Conservation (phyloP, 1,284 basidiomycete genomes). For the Ganoderma multipileum region DNA sequence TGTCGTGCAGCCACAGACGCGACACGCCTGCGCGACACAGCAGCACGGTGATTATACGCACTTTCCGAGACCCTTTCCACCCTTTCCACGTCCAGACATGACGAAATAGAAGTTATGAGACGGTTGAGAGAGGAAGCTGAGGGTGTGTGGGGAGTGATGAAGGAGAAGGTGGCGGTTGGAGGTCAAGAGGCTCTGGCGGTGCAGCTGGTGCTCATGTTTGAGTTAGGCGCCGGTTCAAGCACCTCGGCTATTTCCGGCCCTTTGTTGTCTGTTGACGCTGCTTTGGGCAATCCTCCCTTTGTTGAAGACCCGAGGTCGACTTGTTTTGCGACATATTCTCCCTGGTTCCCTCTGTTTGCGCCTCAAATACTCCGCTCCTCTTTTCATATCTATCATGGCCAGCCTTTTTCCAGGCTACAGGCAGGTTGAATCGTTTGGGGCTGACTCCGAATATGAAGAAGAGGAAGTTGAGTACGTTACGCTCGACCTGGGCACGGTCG, state of each 20-base stretch:
- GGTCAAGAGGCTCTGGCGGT: slow-evolving; percentile 23
- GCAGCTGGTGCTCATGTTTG: slow-evolving; percentile 21
- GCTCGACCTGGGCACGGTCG: slow-evolving; percentile 72
- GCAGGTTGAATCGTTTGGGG: slow-evolving; percentile 66
- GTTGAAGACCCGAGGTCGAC: background rate
- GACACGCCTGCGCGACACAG: background rate
- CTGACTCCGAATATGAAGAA: slow-evolving; percentile 59
- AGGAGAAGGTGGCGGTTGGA: slow-evolving; percentile 27
- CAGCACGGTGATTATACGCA: slow-evolving; percentile 10
- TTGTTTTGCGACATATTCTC: background rate
- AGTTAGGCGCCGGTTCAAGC: background rate
- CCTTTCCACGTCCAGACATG: slow-evolving; percentile 73
- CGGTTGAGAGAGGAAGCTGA: slow-evolving; percentile 6
- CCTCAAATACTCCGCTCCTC: no score
- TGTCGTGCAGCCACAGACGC: slow-evolving; percentile 6
- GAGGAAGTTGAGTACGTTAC: slow-evolving; percentile 72
- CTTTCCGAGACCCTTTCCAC: slow-evolving; percentile 53
- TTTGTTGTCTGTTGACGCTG: background rate
- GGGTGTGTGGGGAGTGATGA: slow-evolving; percentile 3
- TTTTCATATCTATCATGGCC: background rate
- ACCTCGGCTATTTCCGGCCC: slow-evolving; percentile 2
- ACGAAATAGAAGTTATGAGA: slow-evolving; percentile 28
- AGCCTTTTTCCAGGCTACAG: slow-evolving; percentile 57
- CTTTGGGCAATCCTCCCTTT: background rate
- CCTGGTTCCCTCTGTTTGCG: background rate